Conservation (phyloP, 2,329 filamentous ascomycete species). For the Fusarium haematococcum region DNA sequence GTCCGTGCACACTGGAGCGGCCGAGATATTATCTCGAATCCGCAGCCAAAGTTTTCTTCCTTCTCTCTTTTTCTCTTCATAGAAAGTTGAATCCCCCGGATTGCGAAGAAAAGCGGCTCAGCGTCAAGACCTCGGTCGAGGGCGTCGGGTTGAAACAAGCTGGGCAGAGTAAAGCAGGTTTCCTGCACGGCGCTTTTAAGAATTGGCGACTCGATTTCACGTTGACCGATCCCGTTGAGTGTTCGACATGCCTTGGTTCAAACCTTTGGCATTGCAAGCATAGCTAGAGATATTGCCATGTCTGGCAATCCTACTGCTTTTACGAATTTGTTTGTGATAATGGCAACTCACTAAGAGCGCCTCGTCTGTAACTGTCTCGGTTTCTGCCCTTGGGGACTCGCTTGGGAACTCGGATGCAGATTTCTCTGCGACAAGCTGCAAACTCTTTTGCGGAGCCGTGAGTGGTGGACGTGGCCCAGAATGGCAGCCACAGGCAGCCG, state of each 20-base stretch:
- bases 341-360: neutral
- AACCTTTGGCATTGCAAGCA: neutral
- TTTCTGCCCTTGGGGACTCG: neutral
- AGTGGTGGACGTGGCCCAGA: neutral
- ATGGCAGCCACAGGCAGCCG: constrained; percentile 6
- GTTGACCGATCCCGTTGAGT: constrained; percentile 74
- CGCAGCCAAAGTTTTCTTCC: constrained; percentile 22
- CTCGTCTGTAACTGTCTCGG: neutral
- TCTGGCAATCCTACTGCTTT: neutral
- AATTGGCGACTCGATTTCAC: constrained; percentile 69
- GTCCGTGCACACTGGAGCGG: constrained; percentile 42
- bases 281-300: neutral
- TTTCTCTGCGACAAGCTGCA: neutral
- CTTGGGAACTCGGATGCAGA: neutral
- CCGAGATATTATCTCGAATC: constrained; percentile 31
- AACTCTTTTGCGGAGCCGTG: neutral
- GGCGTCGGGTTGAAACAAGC: constrained; percentile 67
- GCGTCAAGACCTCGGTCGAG: constrained; percentile 54
- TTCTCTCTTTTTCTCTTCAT: constrained; percentile 51
- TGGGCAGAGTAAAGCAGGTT: constrained; percentile 65
- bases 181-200: constrained; percentile 68
- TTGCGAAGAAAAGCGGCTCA: constrained; percentile 67
- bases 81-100: constrained; percentile 71
- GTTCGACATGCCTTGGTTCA: constrained; percentile 61
- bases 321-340: neutral